Percentiles rank a stretch among this genome's conserved stretches.
These are phyloP conservation scores for Ogataea haglerorum DNA, from an alignment of 805 yeast species.

Conservation along the genomic window DNA sequence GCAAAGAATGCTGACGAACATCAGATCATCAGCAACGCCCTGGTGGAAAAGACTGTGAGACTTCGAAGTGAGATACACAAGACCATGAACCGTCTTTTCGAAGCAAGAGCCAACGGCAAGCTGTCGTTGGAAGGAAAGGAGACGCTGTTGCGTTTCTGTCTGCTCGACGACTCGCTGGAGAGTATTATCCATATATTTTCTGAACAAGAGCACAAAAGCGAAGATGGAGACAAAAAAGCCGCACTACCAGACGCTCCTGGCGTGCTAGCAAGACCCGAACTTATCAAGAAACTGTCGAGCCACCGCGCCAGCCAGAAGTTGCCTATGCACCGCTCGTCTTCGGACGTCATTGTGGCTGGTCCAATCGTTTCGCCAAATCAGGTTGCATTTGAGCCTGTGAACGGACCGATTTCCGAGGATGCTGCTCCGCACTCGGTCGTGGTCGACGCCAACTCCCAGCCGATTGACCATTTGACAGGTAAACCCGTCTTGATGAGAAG, in stretches of 20 bases:
- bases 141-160: constrained; percentile 48
- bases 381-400: constrained; percentile 13
- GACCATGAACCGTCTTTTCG: constrained; percentile 48
- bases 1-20: constrained; percentile 35
- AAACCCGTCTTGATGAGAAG: constrained; percentile 65
- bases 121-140: constrained; percentile 55
- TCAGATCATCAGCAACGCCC: constrained; percentile 45
- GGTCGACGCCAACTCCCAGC: constrained; percentile 55
- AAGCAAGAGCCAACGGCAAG: constrained; percentile 42
- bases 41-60: constrained; percentile 48
- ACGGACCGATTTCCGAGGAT: constrained; percentile 16
- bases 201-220: constrained; percentile 13
- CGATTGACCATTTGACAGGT: constrained; percentile 69
- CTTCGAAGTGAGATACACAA: constrained; percentile 50
- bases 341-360: constrained; percentile 50
- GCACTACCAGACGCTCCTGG: constrained; percentile 5
- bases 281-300: constrained; percentile 27
- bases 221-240: not conserved
- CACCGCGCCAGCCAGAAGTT: constrained; percentile 41
- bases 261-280: constrained; percentile 20
- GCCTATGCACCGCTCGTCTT: constrained; percentile 46
- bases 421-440: constrained; percentile 68
- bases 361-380: constrained; percentile 49
- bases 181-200: constrained; percentile 47
- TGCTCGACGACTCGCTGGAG: constrained; percentile 52